phyloP scores from a whole-genome alignment of 768 basidiomycete genomes.

The Leccinum disarticulatum region DNA sequence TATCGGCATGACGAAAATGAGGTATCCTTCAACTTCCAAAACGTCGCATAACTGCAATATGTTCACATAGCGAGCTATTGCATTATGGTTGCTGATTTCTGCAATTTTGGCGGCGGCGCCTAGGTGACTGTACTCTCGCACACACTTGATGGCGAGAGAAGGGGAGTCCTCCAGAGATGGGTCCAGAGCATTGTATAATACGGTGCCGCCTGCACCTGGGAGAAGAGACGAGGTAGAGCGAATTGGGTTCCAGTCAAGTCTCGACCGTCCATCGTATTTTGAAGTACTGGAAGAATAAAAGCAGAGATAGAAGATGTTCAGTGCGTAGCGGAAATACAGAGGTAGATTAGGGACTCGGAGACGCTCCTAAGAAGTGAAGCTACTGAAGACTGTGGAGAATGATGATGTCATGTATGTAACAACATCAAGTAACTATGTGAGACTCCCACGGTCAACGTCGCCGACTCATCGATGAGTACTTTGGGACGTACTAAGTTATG shows the following conservation, averaged over 20 bases:
- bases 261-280: conserved; percentile 21
- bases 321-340: too few species aligned
- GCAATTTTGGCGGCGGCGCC: conserved; percentile 53
- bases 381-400: background rate
- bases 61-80: conserved; percentile 45
- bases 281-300: too few species aligned
- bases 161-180: conserved; percentile 35
- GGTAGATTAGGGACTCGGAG: too few species aligned
- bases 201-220: conserved; percentile 74
- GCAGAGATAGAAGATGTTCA: too few species aligned
- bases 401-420: too few species aligned
- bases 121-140: conserved; percentile 49
- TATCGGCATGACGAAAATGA: conserved; percentile 69
- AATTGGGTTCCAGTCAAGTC: conserved; percentile 52
- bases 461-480: too few species aligned
- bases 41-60: conserved; percentile 67
- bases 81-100: conserved; percentile 58
- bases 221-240: conserved; percentile 59
- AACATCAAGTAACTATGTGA: too few species aligned
- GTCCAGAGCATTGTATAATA: conserved; percentile 67
- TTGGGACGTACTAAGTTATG: too few species aligned
- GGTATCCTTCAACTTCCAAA: conserved; percentile 54
- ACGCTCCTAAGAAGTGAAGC: too few species aligned
- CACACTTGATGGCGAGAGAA: conserved; percentile 74
- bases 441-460: too few species aligned